Evolutionary conservation across 2,329 filamentous ascomycete species (phyloP).

Genomic region (Xylaria sp.): DNA sequence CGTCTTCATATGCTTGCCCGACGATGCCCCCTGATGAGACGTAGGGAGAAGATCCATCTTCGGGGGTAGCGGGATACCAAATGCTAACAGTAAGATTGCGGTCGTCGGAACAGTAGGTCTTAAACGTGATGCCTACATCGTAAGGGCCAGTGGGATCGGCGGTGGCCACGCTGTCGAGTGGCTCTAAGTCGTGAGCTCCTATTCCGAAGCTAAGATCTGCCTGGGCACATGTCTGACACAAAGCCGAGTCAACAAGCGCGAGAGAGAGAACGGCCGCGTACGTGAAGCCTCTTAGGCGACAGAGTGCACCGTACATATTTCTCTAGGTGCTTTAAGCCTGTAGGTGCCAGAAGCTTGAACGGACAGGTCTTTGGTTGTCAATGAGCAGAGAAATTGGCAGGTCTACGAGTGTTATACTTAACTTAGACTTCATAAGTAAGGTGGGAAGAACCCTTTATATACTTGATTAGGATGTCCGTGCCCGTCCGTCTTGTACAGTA

Average conservation of each 20-base stretch:
- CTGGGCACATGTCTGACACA: slow-evolving; percentile 10
- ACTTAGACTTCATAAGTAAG: background rate
- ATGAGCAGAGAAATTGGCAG: background rate
- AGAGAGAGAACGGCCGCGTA: slow-evolving; percentile 7
- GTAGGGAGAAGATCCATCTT: slow-evolving; percentile 25
- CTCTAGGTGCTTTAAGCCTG: background rate
- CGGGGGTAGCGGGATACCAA: slow-evolving; percentile 34
- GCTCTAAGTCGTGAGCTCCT: slow-evolving; percentile 25
- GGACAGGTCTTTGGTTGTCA: background rate
- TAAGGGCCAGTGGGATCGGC: slow-evolving; percentile 35
- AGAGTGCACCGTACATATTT: slow-evolving; percentile 4
- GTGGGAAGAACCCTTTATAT: background rate
- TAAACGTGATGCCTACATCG: slow-evolving; percentile 30
- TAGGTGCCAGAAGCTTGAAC: background rate
- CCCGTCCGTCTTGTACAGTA: background rate
- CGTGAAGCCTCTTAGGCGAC: slow-evolving; percentile 8
- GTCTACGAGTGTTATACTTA: background rate
- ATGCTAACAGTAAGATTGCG: slow-evolving; percentile 30
- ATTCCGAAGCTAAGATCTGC: slow-evolving; percentile 30
- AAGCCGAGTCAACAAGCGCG: background rate
- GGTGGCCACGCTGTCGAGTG: slow-evolving; percentile 28
- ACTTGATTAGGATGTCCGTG: background rate
- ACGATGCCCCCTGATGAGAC: slow-evolving; percentile 34
- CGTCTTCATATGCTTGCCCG: slow-evolving; percentile 29
- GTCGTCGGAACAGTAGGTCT: slow-evolving; percentile 33